These are phyloP conservation scores for Gastrolobium bilobum DNA, from an alignment of 306 rosid species.

Conservation along the genomic window DNA sequence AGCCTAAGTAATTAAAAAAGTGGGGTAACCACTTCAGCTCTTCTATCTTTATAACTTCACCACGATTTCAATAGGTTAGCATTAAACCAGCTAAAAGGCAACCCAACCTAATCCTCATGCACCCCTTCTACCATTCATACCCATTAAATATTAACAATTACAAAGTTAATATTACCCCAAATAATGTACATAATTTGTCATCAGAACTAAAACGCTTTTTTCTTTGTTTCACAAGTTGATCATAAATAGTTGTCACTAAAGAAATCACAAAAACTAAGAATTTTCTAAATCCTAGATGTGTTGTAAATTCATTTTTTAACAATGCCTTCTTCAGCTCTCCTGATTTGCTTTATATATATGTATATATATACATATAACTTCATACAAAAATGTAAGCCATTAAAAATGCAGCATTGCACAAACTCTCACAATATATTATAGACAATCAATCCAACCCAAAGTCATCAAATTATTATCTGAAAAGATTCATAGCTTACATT, in stretches of 20 bases:
- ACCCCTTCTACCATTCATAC: slow-evolving; percentile 3
- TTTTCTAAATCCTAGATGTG: too few relatives aligned
- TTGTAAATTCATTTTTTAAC: too few relatives aligned
- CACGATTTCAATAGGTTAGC: not conserved
- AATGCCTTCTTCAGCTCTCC: not conserved
- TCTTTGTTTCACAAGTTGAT: slow-evolving; percentile 7
- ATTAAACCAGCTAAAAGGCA: not conserved
- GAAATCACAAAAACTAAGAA: not conserved
- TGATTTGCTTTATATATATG: not conserved
- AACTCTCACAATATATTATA: not conserved
- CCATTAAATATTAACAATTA: slow-evolving; percentile 6
- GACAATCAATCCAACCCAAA: slow-evolving; percentile 26
- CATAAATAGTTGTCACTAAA: slow-evolving; percentile 21
- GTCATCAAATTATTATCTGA: slow-evolving; percentile 13
- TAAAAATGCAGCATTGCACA: slow-evolving; percentile 28
- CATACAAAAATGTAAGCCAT: not conserved
- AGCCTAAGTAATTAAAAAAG: not conserved
- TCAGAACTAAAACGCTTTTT: not conserved
- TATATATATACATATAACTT: not conserved
- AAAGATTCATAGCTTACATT: not conserved
- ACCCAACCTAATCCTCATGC: not conserved
- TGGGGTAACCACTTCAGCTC: not conserved
- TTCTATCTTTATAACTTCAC: not conserved
- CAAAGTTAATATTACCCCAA: not conserved
- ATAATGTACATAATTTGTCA: not conserved